phyloP scores from a whole-genome alignment of 495 filamentous ascomycete species.

The Penicillium lagena region DNA sequence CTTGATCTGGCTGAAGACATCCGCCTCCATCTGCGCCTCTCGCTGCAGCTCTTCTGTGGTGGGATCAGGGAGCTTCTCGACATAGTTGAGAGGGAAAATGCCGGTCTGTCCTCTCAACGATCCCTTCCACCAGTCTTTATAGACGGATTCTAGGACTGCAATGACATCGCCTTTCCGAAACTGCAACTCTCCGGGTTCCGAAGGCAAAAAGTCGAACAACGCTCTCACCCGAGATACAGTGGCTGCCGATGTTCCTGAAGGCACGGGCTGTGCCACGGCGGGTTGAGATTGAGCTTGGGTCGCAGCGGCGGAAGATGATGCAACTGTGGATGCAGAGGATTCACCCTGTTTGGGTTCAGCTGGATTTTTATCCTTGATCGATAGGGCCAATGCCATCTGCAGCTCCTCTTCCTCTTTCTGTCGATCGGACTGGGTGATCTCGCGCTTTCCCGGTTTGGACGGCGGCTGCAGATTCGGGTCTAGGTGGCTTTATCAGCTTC shows the following conservation, averaged over 20 bases:
- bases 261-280: constrained; percentile 40
- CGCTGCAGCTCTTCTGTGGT: constrained; percentile 91
- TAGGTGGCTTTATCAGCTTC: constrained; percentile 9
- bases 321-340: constrained; percentile 18
- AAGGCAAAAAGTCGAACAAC: constrained; percentile 89
- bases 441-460: constrained; percentile 83
- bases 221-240: constrained; percentile 93
- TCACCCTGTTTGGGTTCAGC: constrained; percentile 16
- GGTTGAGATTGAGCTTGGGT: constrained; percentile 36
- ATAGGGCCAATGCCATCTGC: constrained; percentile 90
- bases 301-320: constrained; percentile 26
- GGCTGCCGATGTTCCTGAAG: constrained; percentile 81
- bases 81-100: constrained; percentile 98
- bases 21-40: constrained; percentile 94
- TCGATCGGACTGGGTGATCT: constrained; percentile 83
- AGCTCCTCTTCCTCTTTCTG: constrained; percentile 97
- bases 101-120: constrained; percentile 89
- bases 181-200: constrained; percentile 88
- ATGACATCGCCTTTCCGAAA: constrained; percentile 97
- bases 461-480: constrained; percentile 91
- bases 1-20: constrained; percentile 97
- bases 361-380: constrained; percentile 70
- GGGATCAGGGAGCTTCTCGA: constrained; percentile 93
- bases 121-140: constrained; percentile 99
- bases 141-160: constrained; percentile 93